Conservation (phyloP, 768 basidiomycete species). For the Leccinum boreale region DNA sequence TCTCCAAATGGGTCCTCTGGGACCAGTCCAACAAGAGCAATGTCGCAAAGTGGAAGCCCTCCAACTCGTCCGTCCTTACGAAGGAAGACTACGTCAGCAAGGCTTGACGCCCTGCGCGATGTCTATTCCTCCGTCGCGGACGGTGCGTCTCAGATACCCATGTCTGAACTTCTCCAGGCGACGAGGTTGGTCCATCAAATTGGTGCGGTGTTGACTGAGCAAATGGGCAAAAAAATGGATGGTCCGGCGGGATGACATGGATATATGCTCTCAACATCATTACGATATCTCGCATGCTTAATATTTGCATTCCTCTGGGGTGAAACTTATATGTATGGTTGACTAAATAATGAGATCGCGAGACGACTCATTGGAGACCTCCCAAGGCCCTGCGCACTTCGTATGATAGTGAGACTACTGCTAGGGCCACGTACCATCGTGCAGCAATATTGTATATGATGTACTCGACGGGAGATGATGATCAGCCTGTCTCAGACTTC, state of each 20-base stretch:
- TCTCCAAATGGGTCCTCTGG: not conserved
- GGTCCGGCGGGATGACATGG: constrained; percentile 3
- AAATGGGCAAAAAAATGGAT: constrained; percentile 38
- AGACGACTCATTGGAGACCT: not conserved
- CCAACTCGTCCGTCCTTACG: constrained; percentile 24
- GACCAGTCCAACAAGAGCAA: constrained; percentile 1
- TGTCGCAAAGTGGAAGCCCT: constrained; percentile 12
- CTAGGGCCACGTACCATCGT: no score
- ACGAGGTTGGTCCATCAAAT: constrained; percentile 45
- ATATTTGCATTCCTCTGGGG: constrained; percentile 4
- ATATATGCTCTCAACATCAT: not conserved
- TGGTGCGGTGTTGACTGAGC: constrained; percentile 43
- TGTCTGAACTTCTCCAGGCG: constrained; percentile 48
- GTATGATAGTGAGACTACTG: no score
- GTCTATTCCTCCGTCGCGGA: constrained; percentile 42
- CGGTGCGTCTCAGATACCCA: constrained; percentile 46
- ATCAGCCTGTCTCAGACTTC: no score
- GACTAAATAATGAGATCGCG: not conserved
- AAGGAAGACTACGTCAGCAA: constrained; percentile 39
- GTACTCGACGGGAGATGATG: no score
- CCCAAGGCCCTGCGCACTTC: not conserved
- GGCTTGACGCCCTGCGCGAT: constrained; percentile 42
- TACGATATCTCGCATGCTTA: constrained; percentile 47
- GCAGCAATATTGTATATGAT: no score
- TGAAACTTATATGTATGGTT: not conserved